These are phyloP conservation scores for Aspergillus sp. DNA, from an alignment of 2,329 filamentous ascomycete genomes.

Conservation along the genomic window DNA sequence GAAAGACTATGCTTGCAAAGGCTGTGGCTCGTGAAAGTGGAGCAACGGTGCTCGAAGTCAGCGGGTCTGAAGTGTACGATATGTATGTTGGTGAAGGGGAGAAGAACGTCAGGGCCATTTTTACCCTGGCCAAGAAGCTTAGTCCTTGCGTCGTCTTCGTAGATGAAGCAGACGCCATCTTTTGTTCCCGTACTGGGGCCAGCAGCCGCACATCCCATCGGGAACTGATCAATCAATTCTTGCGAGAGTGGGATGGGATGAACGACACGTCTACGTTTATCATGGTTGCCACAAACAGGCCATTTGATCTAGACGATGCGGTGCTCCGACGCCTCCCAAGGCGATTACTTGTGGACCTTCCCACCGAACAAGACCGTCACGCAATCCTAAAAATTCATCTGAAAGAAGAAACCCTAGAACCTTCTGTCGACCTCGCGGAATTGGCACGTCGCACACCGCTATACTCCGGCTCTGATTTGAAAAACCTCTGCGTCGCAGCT, in stretches of 20 bases:
- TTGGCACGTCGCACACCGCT: slow-evolving; percentile 47
- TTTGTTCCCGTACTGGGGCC: slow-evolving; percentile 68
- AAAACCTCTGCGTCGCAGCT: slow-evolving; percentile 52
- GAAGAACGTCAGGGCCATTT: slow-evolving; percentile 92
- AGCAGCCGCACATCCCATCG: slow-evolving; percentile 70
- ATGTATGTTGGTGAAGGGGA: slow-evolving; percentile 96
- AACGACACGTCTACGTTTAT: slow-evolving; percentile 83
- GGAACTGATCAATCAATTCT: slow-evolving; percentile 93
- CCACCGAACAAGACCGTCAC: slow-evolving; percentile 45
- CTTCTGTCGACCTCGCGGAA: slow-evolving; percentile 42
- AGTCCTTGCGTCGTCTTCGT: slow-evolving; percentile 94
- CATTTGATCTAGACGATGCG: slow-evolving; percentile 80
- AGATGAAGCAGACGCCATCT: slow-evolving; percentile 91
- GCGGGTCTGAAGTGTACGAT: slow-evolving; percentile 87
- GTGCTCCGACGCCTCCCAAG: slow-evolving; percentile 52
- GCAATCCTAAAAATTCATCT: slow-evolving; percentile 52
- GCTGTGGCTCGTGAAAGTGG: slow-evolving; percentile 64
- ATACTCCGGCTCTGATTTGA: slow-evolving; percentile 55
- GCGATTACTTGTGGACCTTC: slow-evolving; percentile 51
- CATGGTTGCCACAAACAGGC: slow-evolving; percentile 96
- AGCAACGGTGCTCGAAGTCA: slow-evolving; percentile 77
- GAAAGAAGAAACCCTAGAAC: slow-evolving; percentile 46
- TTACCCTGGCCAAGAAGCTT: slow-evolving; percentile 85
- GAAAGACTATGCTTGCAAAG: slow-evolving; percentile 63
- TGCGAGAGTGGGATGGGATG: slow-evolving; percentile 96